Percentiles rank a stretch among this genome's conserved stretches.
These are phyloP conservation scores for Tilletia setariae DNA, from an alignment of 1,284 basidiomycete genomes.

Conservation along the genomic window DNA sequence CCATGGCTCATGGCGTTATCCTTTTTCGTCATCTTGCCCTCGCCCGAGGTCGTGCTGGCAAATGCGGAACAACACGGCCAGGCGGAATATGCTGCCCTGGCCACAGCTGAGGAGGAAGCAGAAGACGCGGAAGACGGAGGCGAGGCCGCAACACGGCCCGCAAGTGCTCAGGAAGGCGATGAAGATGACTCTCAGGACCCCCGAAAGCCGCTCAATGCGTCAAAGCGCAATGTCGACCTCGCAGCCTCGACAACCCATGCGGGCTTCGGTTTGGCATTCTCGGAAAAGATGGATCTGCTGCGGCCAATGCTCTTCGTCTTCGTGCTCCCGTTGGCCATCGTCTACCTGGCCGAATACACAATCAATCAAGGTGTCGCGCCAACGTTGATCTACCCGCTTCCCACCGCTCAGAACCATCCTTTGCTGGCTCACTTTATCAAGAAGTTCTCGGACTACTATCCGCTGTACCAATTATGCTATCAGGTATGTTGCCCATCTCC, in stretches of 20 bases:
- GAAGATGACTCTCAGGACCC: background rate
- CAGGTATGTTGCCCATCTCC: conserved; percentile 24
- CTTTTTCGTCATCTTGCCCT: conserved; percentile 35
- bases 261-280: conserved; percentile 30
- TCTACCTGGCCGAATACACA: conserved; percentile 53
- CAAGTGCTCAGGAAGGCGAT: background rate
- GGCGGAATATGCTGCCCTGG: conserved; percentile 18
- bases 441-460: conserved; percentile 87
- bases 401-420: conserved; percentile 63
- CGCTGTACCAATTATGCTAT: conserved; percentile 60
- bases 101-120: background rate
- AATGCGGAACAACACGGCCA: background rate
- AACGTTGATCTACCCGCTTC: conserved; percentile 84
- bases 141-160: background rate
- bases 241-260: background rate
- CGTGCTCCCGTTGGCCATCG: conserved; percentile 47
- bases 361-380: conserved; percentile 63
- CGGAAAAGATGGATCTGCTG: conserved; percentile 45
- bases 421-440: conserved; percentile 74
- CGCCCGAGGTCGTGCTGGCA: conserved; percentile 22
- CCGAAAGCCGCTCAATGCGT: background rate
- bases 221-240: background rate
- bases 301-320: conserved; percentile 47
- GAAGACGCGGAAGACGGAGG: conserved; percentile 14
- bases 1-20: conserved; percentile 42